Evolutionary conservation across 1,284 basidiomycete species (phyloP), one percentile per base, ranked within the genome.

Genomic region (Psilocybe mexicana): DNA sequence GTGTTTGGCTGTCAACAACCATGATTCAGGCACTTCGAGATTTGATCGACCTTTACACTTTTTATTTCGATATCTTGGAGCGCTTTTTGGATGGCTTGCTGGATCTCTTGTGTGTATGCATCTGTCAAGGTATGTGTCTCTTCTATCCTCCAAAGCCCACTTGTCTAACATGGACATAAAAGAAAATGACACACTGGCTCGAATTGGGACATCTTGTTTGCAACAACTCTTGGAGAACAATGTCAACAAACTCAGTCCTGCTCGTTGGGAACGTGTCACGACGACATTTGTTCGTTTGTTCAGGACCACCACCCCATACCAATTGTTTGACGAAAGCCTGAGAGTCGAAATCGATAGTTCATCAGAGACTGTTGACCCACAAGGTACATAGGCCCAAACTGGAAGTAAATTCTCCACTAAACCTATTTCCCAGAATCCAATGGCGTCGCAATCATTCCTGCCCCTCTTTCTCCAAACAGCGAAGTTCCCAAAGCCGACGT

Each of bases 1-100:
- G 94, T 67, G 96, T 99, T 12, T 99, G 97, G 97, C 77, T 99
- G 48, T 98, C 95, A 44, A 98, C 97, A 6, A 99, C 97, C 1
- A 96, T 99, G 90, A 98, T 99, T 56, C 96, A 99, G 71, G 97
- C 97, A 1, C 81, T 99, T 57, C 86, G 97, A 36, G 94, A 98
- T 73, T 81, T 99, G 62, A 93, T 99, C 61, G 94, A 97, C 70
- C 83, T 99, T 23, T 99, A 97, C 74, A 97, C 97, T 1, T 93
- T 87, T 76, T 97, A 95, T 77, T 99, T 98, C 72, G 92, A 94
- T 61, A 95, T 89, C 10, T 75, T 99, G 65, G 94, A 96, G 68
- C 84, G 90, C 46, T 91, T 93, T 73, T 79, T 99, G 54, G 94
- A 98, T 67, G 94, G 94, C 18, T 76, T 99, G 44, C 72, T 99